A percentile compares a stretch with the other conserved stretches of the same genome.
Conservation (phyloP, 1,284 basidiomycete genomes). For the Rhodofomes roseus region DNA sequence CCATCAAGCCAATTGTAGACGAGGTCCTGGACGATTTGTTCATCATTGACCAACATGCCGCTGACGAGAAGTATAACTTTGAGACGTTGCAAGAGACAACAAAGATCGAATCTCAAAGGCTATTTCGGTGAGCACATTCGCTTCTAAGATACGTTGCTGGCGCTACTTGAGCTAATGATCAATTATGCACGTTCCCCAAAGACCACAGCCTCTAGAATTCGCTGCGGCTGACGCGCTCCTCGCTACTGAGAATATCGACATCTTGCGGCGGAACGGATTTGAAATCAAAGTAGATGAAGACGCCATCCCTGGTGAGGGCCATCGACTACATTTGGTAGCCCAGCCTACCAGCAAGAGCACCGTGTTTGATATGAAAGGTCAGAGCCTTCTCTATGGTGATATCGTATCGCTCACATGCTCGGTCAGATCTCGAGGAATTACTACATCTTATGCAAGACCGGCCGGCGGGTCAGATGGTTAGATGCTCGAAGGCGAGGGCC, state of each 20-base stretch:
- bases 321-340: conserved; percentile 69
- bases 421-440: conserved; percentile 90
- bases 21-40: conserved; percentile 78
- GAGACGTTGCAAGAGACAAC: conserved; percentile 90
- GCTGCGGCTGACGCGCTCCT: conserved; percentile 90
- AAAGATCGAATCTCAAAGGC: conserved; percentile 80
- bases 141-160: background rate
- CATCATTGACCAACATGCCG: conserved; percentile 88
- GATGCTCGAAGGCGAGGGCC: conserved; percentile 88
- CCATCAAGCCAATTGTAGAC: conserved; percentile 17
- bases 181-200: conserved; percentile 32
- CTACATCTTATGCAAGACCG: conserved; percentile 81
- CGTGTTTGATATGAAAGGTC: conserved; percentile 72
- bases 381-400: conserved; percentile 10
- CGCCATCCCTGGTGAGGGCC: conserved; percentile 40
- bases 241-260: conserved; percentile 81
- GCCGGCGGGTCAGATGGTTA: conserved; percentile 74
- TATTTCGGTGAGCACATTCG: conserved; percentile 62
- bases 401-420: background rate
- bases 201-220: conserved; percentile 77
- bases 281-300: conserved; percentile 62
- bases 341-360: conserved; percentile 92
- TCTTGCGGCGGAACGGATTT: conserved; percentile 87
- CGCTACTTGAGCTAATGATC: background rate
- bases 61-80: conserved; percentile 98